phyloP scores from a whole-genome alignment of 768 basidiomycete species.

The Thelephora aurantiotincta region DNA sequence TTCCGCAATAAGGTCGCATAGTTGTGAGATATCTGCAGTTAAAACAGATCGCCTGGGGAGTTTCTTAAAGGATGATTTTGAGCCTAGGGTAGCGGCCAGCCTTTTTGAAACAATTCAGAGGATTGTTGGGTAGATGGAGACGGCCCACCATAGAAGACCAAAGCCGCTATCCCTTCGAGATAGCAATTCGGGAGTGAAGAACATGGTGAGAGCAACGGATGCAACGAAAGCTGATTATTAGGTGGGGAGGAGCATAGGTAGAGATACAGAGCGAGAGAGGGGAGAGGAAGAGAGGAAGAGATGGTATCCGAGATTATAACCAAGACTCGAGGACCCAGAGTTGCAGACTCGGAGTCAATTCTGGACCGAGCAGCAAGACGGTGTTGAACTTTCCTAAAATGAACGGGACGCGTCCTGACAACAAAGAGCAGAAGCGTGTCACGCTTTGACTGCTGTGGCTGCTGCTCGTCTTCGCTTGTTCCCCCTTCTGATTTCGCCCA shows the following conservation, averaged over 20 bases:
- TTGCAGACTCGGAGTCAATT: neutral
- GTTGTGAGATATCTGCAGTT: constrained; percentile 66
- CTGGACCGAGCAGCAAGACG: neutral
- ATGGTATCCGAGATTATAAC: too few relatives aligned
- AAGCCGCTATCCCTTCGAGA: constrained; percentile 77
- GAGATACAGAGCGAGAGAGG: neutral
- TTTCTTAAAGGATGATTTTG: constrained; percentile 76
- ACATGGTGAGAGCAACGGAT: constrained; percentile 28
- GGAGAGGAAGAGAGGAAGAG: constrained; percentile 1
- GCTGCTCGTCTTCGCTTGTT: constrained; percentile 46
- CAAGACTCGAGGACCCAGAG: neutral
- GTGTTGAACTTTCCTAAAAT: neutral
- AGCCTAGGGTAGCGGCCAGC: constrained; percentile 85
- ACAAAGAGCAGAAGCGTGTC: neutral
- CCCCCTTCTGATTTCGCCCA: constrained; percentile 66
- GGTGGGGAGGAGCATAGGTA: neutral
- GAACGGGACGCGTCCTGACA: neutral
- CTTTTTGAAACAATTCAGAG: constrained; percentile 22
- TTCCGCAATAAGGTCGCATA: constrained; percentile 69
- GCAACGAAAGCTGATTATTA: neutral
- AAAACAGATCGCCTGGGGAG: constrained; percentile 74
- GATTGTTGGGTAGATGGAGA: neutral
- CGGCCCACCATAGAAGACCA: constrained; percentile 66
- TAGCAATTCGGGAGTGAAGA: constrained; percentile 74
- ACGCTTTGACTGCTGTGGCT: constrained; percentile 6